Evolutionary conservation across 768 basidiomycete genomes (phyloP).

Genomic region (Omphalotus guepiniiformis): DNA sequence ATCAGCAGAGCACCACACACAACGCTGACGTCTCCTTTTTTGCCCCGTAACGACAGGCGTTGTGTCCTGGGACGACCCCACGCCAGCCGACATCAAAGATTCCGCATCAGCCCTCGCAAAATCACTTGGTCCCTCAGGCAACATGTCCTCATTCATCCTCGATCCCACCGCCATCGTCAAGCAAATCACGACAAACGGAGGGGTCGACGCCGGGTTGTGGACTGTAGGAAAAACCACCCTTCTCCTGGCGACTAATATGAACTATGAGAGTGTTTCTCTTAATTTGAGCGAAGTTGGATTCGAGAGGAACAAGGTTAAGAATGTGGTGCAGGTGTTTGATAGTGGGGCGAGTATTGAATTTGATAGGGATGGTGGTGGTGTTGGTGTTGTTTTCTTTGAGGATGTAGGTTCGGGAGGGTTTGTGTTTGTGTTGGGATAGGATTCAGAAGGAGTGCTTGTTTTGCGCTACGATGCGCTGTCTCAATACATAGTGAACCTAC

Average conservation of each 20-base stretch:
- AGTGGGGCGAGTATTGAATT: constrained; percentile 27
- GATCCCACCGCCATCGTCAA: constrained; percentile 35
- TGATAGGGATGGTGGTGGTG: constrained; percentile 16
- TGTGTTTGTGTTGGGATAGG: too few relatives aligned
- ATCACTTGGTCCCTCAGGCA: constrained; percentile 28
- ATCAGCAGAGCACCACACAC: too few relatives aligned
- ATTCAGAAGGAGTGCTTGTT: too few relatives aligned
- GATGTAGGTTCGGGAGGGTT: constrained; percentile 38
- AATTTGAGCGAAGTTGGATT: constrained; percentile 26
- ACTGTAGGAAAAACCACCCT: constrained; percentile 35
- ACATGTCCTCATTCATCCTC: constrained; percentile 45
- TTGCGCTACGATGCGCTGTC: too few relatives aligned
- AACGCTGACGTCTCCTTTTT: too few relatives aligned
- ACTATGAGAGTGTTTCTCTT: constrained; percentile 33
- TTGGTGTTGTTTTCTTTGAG: constrained; percentile 30
- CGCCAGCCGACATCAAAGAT: constrained; percentile 45
- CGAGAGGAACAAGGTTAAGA: constrained; percentile 11
- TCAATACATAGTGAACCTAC: too few relatives aligned
- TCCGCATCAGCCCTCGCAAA: constrained; percentile 46
- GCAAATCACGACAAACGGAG: constrained; percentile 32
- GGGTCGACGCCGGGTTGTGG: constrained; percentile 53
- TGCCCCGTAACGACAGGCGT: constrained; percentile 29
- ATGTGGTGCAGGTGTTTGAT: constrained; percentile 29
- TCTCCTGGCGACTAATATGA: constrained; percentile 49
- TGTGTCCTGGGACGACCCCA: constrained; percentile 54